Evolutionary conservation across 495 filamentous ascomycete species (phyloP).

Genomic region (Penicillium ochrochloron): DNA sequence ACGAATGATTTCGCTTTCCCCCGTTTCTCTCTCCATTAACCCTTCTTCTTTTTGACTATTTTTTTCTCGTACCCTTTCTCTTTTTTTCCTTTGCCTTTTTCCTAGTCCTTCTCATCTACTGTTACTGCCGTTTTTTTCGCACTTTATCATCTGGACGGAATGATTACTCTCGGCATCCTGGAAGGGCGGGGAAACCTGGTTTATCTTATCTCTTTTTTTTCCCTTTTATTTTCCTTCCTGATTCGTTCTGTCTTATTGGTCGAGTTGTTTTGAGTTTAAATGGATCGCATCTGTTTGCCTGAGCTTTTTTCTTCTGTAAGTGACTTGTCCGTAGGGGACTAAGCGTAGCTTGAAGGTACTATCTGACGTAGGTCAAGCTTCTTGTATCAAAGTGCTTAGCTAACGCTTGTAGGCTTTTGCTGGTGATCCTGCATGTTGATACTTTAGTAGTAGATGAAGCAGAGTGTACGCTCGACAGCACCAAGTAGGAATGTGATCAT

Average conservation of each 20-base stretch:
- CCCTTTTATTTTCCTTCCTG: conserved; percentile 17
- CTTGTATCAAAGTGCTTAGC: background rate
- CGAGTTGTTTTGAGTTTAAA: conserved; percentile 28
- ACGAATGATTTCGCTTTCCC: conserved; percentile 5
- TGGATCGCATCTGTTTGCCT: conserved; percentile 40
- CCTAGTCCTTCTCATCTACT: conserved; percentile 12
- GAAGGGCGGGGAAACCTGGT: conserved; percentile 42
- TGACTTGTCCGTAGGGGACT: background rate
- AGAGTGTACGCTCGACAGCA: background rate
- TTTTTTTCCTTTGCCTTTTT: conserved; percentile 18
- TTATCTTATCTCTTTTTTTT: conserved; percentile 33
- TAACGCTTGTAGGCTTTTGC: background rate
- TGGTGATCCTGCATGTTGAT: background rate
- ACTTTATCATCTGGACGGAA: conserved; percentile 40
- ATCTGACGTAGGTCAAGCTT: background rate
- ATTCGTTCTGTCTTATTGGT: conserved; percentile 29
- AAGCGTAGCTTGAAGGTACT: background rate
- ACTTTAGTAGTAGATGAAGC: background rate
- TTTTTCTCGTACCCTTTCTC: conserved; percentile 26
- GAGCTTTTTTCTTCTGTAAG: conserved; percentile 10
- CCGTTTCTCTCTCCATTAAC: conserved; percentile 26
- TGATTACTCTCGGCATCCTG: conserved; percentile 38
- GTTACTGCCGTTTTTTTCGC: conserved; percentile 22
- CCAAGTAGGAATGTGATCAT: background rate
- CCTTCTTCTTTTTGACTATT: conserved; percentile 19